These are phyloP conservation scores for Phialophora chinensis DNA, from an alignment of 2,329 filamentous ascomycete species.

Conservation along the genomic window DNA sequence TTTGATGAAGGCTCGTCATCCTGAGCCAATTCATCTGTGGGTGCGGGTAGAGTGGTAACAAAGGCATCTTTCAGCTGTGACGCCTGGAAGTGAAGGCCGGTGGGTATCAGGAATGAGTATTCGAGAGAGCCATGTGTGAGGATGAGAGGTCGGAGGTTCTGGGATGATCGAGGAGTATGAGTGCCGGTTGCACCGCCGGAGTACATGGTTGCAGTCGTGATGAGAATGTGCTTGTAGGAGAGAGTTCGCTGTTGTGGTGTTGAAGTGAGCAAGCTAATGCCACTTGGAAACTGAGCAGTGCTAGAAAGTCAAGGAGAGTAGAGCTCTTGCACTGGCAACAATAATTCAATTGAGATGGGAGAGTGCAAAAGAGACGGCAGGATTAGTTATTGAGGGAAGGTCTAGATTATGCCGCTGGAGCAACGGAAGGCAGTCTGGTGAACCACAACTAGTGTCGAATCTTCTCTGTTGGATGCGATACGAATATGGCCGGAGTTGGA, in stretches of 20 bases:
- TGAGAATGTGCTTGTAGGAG: constrained; percentile 8
- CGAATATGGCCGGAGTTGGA: constrained; percentile 21
- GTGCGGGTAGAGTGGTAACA: constrained; percentile 78
- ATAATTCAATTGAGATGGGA: background rate
- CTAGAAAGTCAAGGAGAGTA: constrained; percentile 23
- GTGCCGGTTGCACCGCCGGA: constrained; percentile 75
- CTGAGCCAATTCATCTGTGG: constrained; percentile 95
- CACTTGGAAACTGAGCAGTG: constrained; percentile 31
- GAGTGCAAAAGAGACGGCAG: constrained; percentile 1
- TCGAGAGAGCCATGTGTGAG: constrained; percentile 94
- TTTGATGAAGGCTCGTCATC: constrained; percentile 99
- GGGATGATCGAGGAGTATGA: constrained; percentile 91
- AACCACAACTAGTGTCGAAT: constrained; percentile 10
- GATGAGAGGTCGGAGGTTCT: constrained; percentile 88
- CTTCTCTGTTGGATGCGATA: constrained; percentile 15
- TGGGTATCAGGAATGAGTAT: constrained; percentile 93
- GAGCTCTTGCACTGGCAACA: constrained; percentile 8
- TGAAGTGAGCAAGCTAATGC: constrained; percentile 42
- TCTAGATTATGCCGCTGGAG: constrained; percentile 18
- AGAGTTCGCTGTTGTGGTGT: constrained; percentile 4
- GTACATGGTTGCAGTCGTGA: constrained; percentile 36
- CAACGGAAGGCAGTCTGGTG: constrained; percentile 19
- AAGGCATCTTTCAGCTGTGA: constrained; percentile 93
- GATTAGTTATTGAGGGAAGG: constrained; percentile 25
- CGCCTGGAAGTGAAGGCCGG: constrained; percentile 93